These are phyloP conservation scores for Coemansia sp. DNA, from an alignment of 192 early-diverging fungal genomes.

Conservation along the genomic window DNA sequence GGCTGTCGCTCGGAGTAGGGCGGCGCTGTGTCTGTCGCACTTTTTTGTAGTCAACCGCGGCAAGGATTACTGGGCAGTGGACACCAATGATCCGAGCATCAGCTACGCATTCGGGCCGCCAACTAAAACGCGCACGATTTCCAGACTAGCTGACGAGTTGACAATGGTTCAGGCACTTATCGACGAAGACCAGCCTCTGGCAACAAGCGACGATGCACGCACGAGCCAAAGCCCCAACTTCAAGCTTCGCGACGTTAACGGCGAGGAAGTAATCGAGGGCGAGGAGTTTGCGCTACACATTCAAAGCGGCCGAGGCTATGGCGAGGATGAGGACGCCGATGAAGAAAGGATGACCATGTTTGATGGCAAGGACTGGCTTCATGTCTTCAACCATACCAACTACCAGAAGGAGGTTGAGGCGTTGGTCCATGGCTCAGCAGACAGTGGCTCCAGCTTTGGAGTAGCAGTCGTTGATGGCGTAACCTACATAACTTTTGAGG, in stretches of 20 bases:
- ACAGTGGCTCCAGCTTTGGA: not conserved
- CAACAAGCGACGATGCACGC: not conserved
- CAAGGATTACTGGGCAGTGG: not conserved
- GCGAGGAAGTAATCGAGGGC: not conserved
- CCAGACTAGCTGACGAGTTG: not conserved
- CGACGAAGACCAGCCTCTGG: not conserved
- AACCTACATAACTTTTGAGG: not conserved
- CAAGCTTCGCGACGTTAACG: not conserved
- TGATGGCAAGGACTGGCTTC: slow-evolving; percentile 1
- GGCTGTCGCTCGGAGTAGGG: not conserved
- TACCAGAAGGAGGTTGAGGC: not conserved
- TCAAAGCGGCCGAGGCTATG: not conserved
- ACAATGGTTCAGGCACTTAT: not conserved
- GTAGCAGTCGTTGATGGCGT: not conserved
- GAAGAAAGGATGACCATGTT: not conserved
- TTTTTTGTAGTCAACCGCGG: slow-evolving; percentile 8
- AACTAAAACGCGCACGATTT: not conserved
- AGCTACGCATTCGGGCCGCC: not conserved
- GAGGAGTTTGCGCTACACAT: not conserved
- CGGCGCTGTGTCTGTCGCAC: not conserved
- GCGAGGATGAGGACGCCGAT: not conserved
- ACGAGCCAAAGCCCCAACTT: not conserved
- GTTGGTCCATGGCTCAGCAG: not conserved
- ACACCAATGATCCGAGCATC: not conserved
- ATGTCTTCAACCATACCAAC: not conserved